Percentiles rank a stretch among this genome's conserved stretches.
phyloP scores from a whole-genome alignment of 169 alveolate species.

The Eimeria nieschulzi region DNA sequence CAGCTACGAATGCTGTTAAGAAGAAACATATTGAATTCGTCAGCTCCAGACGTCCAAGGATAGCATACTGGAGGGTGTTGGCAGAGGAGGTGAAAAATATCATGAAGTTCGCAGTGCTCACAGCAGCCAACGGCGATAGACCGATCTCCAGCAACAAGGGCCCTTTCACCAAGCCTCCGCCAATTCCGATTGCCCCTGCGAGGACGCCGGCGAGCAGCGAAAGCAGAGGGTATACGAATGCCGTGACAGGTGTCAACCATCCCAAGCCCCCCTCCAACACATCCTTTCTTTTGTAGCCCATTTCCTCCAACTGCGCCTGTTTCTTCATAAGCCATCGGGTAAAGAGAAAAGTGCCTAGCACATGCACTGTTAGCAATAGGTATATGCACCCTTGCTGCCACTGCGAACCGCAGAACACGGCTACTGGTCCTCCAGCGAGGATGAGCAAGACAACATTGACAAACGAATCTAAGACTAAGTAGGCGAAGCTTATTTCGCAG shows the following conservation, averaged over 20 bases:
- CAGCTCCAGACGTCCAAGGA: slow-evolving; percentile 56
- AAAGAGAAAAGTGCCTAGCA: slow-evolving; percentile 49
- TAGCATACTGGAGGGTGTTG: slow-evolving; percentile 67
- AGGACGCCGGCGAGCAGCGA: slow-evolving; percentile 68
- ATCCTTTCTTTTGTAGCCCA: slow-evolving; percentile 5
- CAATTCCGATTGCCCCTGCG: slow-evolving; percentile 74
- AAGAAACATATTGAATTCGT: slow-evolving; percentile 31
- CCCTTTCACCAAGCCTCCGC: slow-evolving; percentile 76
- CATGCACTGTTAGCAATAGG: slow-evolving; percentile 53
- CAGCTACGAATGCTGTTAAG: slow-evolving; percentile 52
- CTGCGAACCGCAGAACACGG: slow-evolving; percentile 54
- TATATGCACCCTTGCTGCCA: slow-evolving; percentile 61
- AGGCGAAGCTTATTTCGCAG: slow-evolving; percentile 17
- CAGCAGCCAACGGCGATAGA: slow-evolving; percentile 67
- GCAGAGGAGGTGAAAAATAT: slow-evolving; percentile 73
- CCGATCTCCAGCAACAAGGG: slow-evolving; percentile 75
- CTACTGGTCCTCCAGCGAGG: slow-evolving; percentile 67
- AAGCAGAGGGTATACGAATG: slow-evolving; percentile 60
- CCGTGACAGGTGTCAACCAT: slow-evolving; percentile 63
- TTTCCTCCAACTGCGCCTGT: slow-evolving; percentile 16
- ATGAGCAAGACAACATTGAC: slow-evolving; percentile 26
- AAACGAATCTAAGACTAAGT: slow-evolving; percentile 6
- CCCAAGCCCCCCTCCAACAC: slow-evolving; percentile 65
- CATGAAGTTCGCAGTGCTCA: slow-evolving; percentile 75
- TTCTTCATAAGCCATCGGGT: slow-evolving; percentile 62